Percentiles rank a stretch among this genome's conserved stretches.
Conservation (phyloP, 2,329 filamentous ascomycete genomes). For the Penicillium polonicum region DNA sequence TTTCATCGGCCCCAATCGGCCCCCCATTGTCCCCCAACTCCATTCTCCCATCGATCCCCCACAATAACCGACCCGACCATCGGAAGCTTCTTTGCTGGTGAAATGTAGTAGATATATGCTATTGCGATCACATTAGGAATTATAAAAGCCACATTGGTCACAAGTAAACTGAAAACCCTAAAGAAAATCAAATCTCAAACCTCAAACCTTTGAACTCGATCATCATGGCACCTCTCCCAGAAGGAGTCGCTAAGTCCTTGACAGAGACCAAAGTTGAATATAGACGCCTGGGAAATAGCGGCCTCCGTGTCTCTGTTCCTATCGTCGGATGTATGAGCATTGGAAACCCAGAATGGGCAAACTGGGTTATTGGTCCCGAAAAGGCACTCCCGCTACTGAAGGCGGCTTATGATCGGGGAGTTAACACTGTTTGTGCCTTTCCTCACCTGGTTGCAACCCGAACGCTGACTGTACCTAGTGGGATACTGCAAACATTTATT, state of each 20-base stretch:
- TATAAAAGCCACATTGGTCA: neutral
- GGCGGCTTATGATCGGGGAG: constrained; percentile 26
- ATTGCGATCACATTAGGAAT: neutral
- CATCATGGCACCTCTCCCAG: neutral
- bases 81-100: neutral
- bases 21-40: neutral
- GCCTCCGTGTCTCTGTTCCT: constrained; percentile 13
- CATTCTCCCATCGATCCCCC: neutral
- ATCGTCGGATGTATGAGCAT: constrained; percentile 14
- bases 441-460: neutral
- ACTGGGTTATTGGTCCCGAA: constrained; percentile 25
- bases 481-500: constrained; percentile 50
- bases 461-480: neutral
- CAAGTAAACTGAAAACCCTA: neutral
- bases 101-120: neutral
- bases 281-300: constrained; percentile 9
- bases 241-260: neutral
- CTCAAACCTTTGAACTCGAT: neutral
- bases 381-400: constrained; percentile 28
- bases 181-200: neutral
- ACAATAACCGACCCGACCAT: constrained; percentile 1
- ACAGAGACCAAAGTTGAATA: neutral
- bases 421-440: constrained; percentile 15
- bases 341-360: constrained; percentile 8
- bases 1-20: neutral